Evolutionary conservation across 805 yeast species (phyloP).

Genomic region (Aciculoconidium aculeatum): DNA sequence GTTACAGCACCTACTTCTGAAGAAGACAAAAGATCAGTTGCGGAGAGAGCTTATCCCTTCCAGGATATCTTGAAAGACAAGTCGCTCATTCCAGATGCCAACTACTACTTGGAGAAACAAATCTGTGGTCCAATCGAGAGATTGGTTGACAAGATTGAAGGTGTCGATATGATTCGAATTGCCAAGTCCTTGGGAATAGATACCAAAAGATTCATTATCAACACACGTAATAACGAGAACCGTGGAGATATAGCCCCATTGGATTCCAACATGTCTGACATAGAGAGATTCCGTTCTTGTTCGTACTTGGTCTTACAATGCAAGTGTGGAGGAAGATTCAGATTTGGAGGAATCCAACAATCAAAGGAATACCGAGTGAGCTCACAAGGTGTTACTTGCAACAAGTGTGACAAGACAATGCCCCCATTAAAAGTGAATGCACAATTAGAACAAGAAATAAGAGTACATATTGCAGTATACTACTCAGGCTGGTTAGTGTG

Average conservation of each 20-base stretch:
- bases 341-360: slow-evolving; percentile 69
- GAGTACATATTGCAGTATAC: slow-evolving; percentile 66
- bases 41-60: slow-evolving; percentile 80
- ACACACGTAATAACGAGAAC: slow-evolving; percentile 33
- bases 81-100: slow-evolving; percentile 62
- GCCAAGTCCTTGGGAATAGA: slow-evolving; percentile 79
- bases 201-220: slow-evolving; percentile 49
- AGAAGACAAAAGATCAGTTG: slow-evolving; percentile 43
- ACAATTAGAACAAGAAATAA: slow-evolving; percentile 69
- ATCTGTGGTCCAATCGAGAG: slow-evolving; percentile 88
- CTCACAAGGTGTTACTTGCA: slow-evolving; percentile 67
- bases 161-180: slow-evolving; percentile 73
- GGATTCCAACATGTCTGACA: slow-evolving; percentile 74
- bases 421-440: slow-evolving; percentile 51
- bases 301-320: slow-evolving; percentile 55
- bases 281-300: slow-evolving; percentile 72
- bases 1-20: slow-evolving; percentile 42
- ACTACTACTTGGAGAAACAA: slow-evolving; percentile 81
- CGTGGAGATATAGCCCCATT: slow-evolving; percentile 57
- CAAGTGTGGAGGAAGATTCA: slow-evolving; percentile 53
- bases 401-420: slow-evolving; percentile 49
- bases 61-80: slow-evolving; percentile 59
- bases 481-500: slow-evolving; percentile 86
- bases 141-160: slow-evolving; percentile 77
- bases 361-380: slow-evolving; percentile 57